Percentiles rank a stretch among this genome's conserved stretches.
phyloP scores from a whole-genome alignment of 805 yeast genomes.

The Scheffersomyces stipitis region DNA sequence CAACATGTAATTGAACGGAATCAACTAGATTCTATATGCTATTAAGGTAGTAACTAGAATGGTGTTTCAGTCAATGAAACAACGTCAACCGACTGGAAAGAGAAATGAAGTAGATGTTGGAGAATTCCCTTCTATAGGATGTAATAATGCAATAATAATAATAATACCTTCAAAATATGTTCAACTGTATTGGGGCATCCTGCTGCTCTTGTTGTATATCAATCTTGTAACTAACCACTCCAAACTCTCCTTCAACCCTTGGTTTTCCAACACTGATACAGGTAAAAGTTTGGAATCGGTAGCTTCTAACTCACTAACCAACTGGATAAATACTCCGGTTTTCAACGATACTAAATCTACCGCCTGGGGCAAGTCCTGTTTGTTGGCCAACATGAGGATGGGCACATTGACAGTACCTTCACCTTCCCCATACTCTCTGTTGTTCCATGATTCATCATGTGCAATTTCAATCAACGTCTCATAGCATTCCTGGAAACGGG shows the following conservation, averaged over 20 bases:
- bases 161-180: too few species aligned
- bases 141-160: too few species aligned
- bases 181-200: conserved; percentile 55
- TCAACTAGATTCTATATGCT: too few species aligned
- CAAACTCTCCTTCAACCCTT: conserved; percentile 82
- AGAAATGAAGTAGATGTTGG: too few species aligned
- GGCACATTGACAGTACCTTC: conserved; percentile 65
- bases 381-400: conserved; percentile 90
- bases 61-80: too few species aligned
- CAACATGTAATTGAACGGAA: too few species aligned
- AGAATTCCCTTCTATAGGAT: too few species aligned
- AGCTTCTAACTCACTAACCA: conserved; percentile 81
- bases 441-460: conserved; percentile 44
- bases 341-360: conserved; percentile 55
- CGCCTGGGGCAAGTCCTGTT: conserved; percentile 69
- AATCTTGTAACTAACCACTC: conserved; percentile 84
- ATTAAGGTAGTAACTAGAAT: too few species aligned
- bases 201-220: conserved; percentile 59
- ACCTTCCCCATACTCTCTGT: conserved; percentile 9
- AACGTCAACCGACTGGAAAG: too few species aligned
- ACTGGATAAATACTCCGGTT: conserved; percentile 80
- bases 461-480: conserved; percentile 54
- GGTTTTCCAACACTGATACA: conserved; percentile 78
- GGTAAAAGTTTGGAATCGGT: conserved; percentile 90
- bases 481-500: conserved; percentile 79